Evolutionary conservation across 1,284 basidiomycete genomes (phyloP).

Genomic region (Cyathus olla): DNA sequence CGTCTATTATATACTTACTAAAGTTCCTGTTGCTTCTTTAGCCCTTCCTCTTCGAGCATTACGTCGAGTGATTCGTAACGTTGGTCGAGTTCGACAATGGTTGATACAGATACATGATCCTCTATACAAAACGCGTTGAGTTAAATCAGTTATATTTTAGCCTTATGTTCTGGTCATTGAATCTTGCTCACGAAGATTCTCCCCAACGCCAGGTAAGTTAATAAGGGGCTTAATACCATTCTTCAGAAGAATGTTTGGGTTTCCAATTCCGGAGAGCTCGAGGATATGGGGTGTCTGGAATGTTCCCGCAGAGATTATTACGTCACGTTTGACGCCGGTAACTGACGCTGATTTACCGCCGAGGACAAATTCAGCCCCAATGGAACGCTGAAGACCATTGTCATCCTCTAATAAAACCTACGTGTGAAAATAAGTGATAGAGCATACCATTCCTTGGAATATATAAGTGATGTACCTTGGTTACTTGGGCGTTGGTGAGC

Average conservation of each 20-base stretch:
- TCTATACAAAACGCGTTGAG: not conserved
- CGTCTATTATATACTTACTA: not conserved
- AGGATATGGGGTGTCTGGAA: slow-evolving; percentile 48
- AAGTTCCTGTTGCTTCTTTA: slow-evolving; percentile 1
- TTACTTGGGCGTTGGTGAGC: slow-evolving; percentile 27
- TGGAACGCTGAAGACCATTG: slow-evolving; percentile 13
- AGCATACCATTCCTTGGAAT: no score
- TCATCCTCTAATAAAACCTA: slow-evolving; percentile 9
- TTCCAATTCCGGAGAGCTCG: slow-evolving; percentile 39
- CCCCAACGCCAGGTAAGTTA: slow-evolving; percentile 46
- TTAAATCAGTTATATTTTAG: not conserved
- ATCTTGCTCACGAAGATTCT: slow-evolving; percentile 36
- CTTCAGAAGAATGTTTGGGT: slow-evolving; percentile 27
- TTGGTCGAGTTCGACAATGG: slow-evolving; percentile 1
- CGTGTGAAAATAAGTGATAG: not conserved
- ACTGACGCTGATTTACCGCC: slow-evolving; percentile 22
- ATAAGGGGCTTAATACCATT: slow-evolving; percentile 33
- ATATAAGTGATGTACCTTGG: slow-evolving; percentile 7
- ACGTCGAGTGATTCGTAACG: slow-evolving; percentile 6
- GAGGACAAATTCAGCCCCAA: slow-evolving; percentile 24
- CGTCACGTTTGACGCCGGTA: slow-evolving; percentile 42
- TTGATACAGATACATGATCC: slow-evolving; percentile 1
- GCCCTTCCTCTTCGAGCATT: not conserved
- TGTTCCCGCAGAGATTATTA: slow-evolving; percentile 47
- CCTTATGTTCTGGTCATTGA: not conserved